Evolutionary conservation across 768 basidiomycete genomes (phyloP).

Genomic region (Pleurotus eryngii): DNA sequence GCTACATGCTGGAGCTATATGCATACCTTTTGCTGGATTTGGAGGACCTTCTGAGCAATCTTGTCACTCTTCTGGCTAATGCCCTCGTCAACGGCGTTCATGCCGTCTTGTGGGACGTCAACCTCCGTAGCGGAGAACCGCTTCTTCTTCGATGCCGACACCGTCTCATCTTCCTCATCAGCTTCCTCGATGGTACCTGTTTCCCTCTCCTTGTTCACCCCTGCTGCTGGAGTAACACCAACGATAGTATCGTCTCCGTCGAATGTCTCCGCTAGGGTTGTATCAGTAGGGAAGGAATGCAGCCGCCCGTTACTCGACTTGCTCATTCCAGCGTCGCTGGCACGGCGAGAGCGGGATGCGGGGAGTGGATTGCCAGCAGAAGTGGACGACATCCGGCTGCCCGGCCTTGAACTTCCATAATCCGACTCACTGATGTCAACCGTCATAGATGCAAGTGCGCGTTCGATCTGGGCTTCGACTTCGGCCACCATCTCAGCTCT

Average conservation of each 20-base stretch:
- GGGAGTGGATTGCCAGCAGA: conserved; percentile 33
- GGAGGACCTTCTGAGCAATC: conserved; percentile 83
- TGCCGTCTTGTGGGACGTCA: conserved; percentile 68
- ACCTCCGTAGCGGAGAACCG: conserved; percentile 73
- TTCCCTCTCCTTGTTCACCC: conserved; percentile 7
- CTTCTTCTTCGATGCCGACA: conserved; percentile 56
- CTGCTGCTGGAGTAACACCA: neutral
- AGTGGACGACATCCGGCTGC: conserved; percentile 60
- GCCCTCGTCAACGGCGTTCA: conserved; percentile 83
- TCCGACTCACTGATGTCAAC: conserved; percentile 77
- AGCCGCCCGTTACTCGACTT: conserved; percentile 43
- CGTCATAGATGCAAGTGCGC: conserved; percentile 81
- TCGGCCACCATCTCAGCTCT: conserved; percentile 90
- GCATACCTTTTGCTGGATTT: conserved; percentile 87
- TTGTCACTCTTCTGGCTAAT: conserved; percentile 83
- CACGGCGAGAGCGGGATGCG: conserved; percentile 48
- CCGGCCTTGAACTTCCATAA: conserved; percentile 65
- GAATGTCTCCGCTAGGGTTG: conserved; percentile 45
- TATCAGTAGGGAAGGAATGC: conserved; percentile 76
- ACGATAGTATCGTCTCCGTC: conserved; percentile 6
- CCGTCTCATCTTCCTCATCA: conserved; percentile 47
- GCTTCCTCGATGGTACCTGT: conserved; percentile 49
- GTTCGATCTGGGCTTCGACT: conserved; percentile 88
- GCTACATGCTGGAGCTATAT: neutral
- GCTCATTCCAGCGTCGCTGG: conserved; percentile 47